A percentile compares a stretch with the other conserved stretches of the same genome.
Evolutionary conservation across 1,139 yeast species (phyloP).

Genomic region (Suzukiozyma palmioleophila): DNA sequence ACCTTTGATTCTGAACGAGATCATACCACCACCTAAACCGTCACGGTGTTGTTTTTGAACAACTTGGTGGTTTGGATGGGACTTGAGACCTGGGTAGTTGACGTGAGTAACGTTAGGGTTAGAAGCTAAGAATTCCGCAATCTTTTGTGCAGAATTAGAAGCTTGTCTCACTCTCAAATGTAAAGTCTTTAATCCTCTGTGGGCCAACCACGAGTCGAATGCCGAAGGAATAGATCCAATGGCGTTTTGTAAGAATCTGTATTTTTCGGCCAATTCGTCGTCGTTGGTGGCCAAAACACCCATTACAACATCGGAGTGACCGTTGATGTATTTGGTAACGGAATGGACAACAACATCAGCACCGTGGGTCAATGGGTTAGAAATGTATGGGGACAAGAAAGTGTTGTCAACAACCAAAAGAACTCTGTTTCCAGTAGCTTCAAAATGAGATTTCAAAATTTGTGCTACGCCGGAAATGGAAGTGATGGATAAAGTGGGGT

Average conservation of each 20-base stretch:
- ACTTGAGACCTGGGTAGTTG: conserved; percentile 76
- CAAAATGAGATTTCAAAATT: conserved; percentile 45
- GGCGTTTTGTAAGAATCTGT: conserved; percentile 81
- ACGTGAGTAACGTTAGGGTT: conserved; percentile 58
- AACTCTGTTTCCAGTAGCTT: conserved; percentile 44
- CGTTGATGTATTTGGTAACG: conserved; percentile 87
- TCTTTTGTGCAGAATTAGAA: conserved; percentile 58
- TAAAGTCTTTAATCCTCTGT: conserved; percentile 85
- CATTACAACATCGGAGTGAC: conserved; percentile 89
- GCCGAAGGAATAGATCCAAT: conserved; percentile 88
- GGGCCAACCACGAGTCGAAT: conserved; percentile 89
- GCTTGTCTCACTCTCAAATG: conserved; percentile 78
- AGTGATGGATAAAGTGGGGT: conserved; percentile 77
- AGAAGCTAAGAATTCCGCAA: conserved; percentile 61
- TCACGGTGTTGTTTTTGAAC: conserved; percentile 77
- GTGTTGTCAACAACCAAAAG: conserved; percentile 87
- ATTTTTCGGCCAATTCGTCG: conserved; percentile 55
- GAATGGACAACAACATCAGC: conserved; percentile 88
- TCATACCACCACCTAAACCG: conserved; percentile 89
- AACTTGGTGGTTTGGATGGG: conserved; percentile 60
- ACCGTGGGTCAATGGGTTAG: conserved; percentile 78
- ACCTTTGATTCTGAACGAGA: conserved; percentile 81
- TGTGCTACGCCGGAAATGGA: conserved; percentile 61
- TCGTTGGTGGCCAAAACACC: conserved; percentile 76
- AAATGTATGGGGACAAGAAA: conserved; percentile 87